A percentile compares a stretch with the other conserved stretches of the same genome.
Conservation (phyloP, 2,329 filamentous ascomycete genomes). For the Aspergillus quadricinctus region DNA sequence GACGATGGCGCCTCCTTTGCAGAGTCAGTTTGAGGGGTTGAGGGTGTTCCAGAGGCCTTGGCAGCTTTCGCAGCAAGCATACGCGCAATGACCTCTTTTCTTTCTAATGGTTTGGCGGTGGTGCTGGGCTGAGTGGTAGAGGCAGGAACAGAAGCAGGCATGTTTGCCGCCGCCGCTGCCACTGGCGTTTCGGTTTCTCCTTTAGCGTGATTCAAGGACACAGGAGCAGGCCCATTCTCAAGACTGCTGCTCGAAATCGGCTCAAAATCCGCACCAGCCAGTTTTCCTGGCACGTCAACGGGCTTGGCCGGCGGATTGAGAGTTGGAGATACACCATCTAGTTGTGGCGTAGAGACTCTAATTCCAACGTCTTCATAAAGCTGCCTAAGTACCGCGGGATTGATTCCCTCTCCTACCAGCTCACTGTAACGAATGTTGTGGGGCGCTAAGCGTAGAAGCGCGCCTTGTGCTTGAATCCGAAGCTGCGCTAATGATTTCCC, state of each 20-base stretch:
- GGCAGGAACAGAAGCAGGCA: neutral
- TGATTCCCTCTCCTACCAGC: conserved; percentile 68
- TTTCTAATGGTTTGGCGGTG: conserved; percentile 51
- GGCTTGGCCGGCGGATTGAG: neutral
- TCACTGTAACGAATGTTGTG: conserved; percentile 70
- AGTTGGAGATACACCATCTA: conserved; percentile 2
- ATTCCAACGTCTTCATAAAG: conserved; percentile 68
- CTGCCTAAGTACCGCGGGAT: conserved; percentile 56
- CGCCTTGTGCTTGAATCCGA: conserved; percentile 55
- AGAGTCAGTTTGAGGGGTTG: conserved; percentile 8
- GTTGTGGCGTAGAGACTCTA: conserved; percentile 26
- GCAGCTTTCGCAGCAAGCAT: conserved; percentile 69
- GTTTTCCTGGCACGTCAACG: neutral
- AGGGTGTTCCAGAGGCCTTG: conserved; percentile 37
- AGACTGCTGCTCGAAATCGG: neutral
- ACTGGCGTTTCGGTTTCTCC: neutral
- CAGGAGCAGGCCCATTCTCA: neutral
- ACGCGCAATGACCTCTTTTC: conserved; percentile 72
- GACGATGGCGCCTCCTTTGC: conserved; percentile 10
- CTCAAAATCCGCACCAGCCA: neutral
- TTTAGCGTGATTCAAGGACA: neutral
- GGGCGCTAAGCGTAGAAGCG: conserved; percentile 58
- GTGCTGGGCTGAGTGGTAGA: neutral
- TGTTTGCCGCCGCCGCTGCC: neutral
- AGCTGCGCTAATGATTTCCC: conserved; percentile 34